Evolutionary conservation across 768 basidiomycete species (phyloP).

Genomic region (Russula emetica): DNA sequence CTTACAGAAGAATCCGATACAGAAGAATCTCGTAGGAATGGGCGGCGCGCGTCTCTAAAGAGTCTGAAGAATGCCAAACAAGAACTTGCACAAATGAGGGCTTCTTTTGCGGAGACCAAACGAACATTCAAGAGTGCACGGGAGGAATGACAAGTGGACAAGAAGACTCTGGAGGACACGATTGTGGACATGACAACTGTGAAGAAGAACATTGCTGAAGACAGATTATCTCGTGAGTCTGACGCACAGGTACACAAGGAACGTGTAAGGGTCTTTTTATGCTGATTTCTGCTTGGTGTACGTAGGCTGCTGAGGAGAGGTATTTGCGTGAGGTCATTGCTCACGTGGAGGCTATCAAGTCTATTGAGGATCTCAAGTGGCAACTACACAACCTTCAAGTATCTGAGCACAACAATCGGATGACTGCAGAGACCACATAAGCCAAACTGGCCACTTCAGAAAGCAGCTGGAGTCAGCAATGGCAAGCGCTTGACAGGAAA

Average conservation of each 20-base stretch:
- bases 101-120: too few relatives aligned
- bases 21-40: background rate
- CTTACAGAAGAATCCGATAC: constrained; percentile 1
- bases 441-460: constrained; percentile 71
- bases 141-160: too few relatives aligned
- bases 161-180: too few relatives aligned
- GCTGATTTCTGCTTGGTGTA: constrained; percentile 6
- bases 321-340: constrained; percentile 78
- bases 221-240: too few relatives aligned
- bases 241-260: too few relatives aligned
- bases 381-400: constrained; percentile 29
- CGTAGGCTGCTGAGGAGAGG: constrained; percentile 69
- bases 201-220: too few relatives aligned
- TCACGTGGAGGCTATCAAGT: constrained; percentile 81
- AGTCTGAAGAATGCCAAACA: too few relatives aligned
- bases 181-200: too few relatives aligned
- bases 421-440: background rate
- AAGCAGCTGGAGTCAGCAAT: constrained; percentile 52
- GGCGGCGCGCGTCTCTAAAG: background rate
- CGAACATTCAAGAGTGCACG: too few relatives aligned
- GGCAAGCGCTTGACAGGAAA: too few relatives aligned
- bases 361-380: constrained; percentile 57
- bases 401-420: too few relatives aligned
- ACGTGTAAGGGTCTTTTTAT: constrained; percentile 31
- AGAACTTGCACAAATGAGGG: too few relatives aligned